Conservation (phyloP, 208 protist species). For the Lotmaria passim region DNA sequence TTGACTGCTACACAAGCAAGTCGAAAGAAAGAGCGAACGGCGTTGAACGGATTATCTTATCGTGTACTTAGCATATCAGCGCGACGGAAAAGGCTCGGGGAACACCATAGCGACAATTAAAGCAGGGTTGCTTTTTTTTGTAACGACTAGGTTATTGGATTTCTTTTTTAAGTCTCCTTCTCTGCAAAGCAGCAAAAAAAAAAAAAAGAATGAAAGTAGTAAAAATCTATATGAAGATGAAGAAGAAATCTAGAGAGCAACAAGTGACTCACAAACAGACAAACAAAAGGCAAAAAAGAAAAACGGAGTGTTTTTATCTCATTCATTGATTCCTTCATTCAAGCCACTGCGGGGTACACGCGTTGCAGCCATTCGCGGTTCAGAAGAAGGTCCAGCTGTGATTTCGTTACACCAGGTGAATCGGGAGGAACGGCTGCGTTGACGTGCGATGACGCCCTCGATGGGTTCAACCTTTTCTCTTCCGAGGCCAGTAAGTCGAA, state of each 20-base stretch:
- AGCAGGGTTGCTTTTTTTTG: too few relatives aligned
- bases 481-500: neutral
- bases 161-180: neutral
- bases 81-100: neutral
- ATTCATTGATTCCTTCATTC: too few relatives aligned
- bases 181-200: neutral
- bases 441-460: neutral
- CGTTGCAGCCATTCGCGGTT: slow-evolving; percentile 10
- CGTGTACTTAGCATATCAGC: neutral
- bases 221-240: neutral
- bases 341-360: too few relatives aligned
- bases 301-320: neutral
- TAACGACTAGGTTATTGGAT: neutral
- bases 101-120: too few relatives aligned
- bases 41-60: too few relatives aligned
- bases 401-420: neutral
- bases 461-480: neutral
- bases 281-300: neutral
- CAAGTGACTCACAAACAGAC: neutral
- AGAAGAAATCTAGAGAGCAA: neutral
- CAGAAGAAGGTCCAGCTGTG: slow-evolving; percentile 6
- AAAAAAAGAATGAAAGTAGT: neutral
- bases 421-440: neutral
- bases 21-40: too few relatives aligned
- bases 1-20: too few relatives aligned